Percentiles rank a stretch among this genome's conserved stretches.
phyloP scores from a whole-genome alignment of 805 yeast species.

The Debaryomyces hansenii region DNA sequence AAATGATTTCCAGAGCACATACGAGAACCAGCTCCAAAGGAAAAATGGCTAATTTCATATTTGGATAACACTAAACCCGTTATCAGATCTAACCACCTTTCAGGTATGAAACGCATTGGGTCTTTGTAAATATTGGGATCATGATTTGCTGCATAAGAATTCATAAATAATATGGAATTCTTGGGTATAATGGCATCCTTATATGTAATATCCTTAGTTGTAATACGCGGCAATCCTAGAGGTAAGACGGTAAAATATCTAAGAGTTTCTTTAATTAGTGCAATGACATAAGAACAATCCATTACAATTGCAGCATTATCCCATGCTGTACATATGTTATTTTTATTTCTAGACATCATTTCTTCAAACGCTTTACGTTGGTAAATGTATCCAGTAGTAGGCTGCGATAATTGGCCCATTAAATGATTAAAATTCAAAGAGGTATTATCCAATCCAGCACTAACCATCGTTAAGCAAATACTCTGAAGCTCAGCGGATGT shows the following conservation, averaged over 20 bases:
- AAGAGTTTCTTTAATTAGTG: conserved; percentile 62
- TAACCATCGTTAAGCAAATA: conserved; percentile 70
- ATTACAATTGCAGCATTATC: conserved; percentile 19
- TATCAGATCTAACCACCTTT: conserved; percentile 45
- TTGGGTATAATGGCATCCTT: conserved; percentile 47
- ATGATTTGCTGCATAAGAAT: conserved; percentile 70
- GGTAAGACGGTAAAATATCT: conserved; percentile 68
- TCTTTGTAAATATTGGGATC: conserved; percentile 44
- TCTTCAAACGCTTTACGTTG: conserved; percentile 38
- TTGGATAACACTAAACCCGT: conserved; percentile 13
- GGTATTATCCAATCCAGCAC: conserved; percentile 77
- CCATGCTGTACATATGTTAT: conserved; percentile 36
- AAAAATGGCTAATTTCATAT: conserved; percentile 36
- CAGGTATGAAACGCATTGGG: conserved; percentile 53
- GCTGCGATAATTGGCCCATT: conserved; percentile 57
- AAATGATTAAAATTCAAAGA: conserved; percentile 63
- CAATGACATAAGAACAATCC: conserved; percentile 51
- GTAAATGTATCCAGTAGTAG: conserved; percentile 10
- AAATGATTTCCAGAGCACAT: conserved; percentile 70
- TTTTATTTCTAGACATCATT: conserved; percentile 34
- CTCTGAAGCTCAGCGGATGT: conserved; percentile 49
- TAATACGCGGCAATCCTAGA: conserved; percentile 60
- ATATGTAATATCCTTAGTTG: conserved; percentile 51
- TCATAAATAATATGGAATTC: conserved; percentile 60
- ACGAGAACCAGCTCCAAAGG: conserved; percentile 73